These are phyloP conservation scores for Helicostylum pulchrum DNA, from an alignment of 192 early-diverging fungal species.

Conservation along the genomic window DNA sequence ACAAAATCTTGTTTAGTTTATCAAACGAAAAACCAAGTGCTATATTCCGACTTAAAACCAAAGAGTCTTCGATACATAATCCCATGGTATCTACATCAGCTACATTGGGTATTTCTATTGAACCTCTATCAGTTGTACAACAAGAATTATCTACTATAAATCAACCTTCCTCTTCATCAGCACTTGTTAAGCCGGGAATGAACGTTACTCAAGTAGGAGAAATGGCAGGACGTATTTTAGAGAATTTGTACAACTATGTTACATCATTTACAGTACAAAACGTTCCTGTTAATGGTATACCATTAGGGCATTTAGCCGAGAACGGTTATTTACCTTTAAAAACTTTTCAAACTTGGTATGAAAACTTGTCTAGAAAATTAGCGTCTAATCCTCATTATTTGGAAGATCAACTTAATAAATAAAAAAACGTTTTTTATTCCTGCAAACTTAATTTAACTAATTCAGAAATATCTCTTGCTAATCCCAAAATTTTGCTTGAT, in stretches of 20 bases:
- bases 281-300: conserved; percentile 44
- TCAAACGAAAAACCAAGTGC: conserved; percentile 85
- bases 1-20: conserved; percentile 38
- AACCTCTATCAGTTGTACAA: conserved; percentile 73
- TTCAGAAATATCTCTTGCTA: conserved; percentile 9
- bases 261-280: conserved; percentile 61
- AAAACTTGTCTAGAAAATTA: conserved; percentile 65
- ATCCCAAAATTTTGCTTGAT: conserved; percentile 13
- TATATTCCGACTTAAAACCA: conserved; percentile 62
- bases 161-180: neutral
- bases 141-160: conserved; percentile 43
- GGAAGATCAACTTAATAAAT: conserved; percentile 1
- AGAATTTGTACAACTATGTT: conserved; percentile 72
- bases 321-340: conserved; percentile 57
- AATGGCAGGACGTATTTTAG: conserved; percentile 60
- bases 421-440: neutral
- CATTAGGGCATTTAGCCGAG: conserved; percentile 49
- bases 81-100: conserved; percentile 40
- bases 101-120: conserved; percentile 90
- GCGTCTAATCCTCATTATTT: conserved; percentile 20
- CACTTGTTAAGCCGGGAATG: conserved; percentile 17
- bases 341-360: conserved; percentile 81
- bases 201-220: conserved; percentile 42
- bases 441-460: conserved; percentile 8
- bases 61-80: neutral